Evolutionary conservation across 83 land plant species (phyloP).

Genomic region (Diphasiastrum complanatum): DNA sequence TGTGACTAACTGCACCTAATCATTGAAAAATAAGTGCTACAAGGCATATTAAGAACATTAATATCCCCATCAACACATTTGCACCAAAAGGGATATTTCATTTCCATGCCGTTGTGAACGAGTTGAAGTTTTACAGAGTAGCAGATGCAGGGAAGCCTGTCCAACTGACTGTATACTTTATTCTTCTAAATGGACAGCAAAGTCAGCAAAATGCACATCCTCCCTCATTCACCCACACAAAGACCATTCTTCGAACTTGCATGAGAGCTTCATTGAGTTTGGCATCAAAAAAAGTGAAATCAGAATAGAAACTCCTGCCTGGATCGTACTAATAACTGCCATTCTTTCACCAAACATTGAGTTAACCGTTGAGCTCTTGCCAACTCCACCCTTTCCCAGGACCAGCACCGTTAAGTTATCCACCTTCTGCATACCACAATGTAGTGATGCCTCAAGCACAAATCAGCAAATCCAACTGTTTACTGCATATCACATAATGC

Average conservation of each 20-base stretch:
- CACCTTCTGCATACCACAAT: constrained; percentile 48
- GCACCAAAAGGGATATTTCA: no score
- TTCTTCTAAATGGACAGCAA: no score
- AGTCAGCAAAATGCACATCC: no score
- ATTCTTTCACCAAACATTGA: constrained; percentile 85
- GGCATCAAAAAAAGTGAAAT: neutral
- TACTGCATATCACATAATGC: neutral
- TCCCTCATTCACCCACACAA: neutral
- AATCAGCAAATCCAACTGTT: neutral
- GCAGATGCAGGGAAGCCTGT: no score
- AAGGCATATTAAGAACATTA: neutral
- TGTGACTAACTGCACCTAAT: no score
- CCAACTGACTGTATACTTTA: no score
- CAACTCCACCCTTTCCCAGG: constrained; percentile 96
- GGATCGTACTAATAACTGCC: constrained; percentile 77
- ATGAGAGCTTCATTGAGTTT: neutral
- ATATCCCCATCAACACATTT: no score
- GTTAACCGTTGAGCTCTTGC: constrained; percentile 91
- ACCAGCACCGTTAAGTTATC: constrained; percentile 75
- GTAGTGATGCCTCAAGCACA: neutral
- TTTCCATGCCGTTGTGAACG: no score
- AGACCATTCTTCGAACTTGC: neutral
- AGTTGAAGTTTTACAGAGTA: no score
- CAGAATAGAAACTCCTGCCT: constrained; percentile 43
- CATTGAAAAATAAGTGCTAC: neutral